A percentile compares a stretch with the other conserved stretches of the same genome.
Evolutionary conservation across 2,329 filamentous ascomycete genomes (phyloP).

Genomic region (Dendrostoma leiphaemia): DNA sequence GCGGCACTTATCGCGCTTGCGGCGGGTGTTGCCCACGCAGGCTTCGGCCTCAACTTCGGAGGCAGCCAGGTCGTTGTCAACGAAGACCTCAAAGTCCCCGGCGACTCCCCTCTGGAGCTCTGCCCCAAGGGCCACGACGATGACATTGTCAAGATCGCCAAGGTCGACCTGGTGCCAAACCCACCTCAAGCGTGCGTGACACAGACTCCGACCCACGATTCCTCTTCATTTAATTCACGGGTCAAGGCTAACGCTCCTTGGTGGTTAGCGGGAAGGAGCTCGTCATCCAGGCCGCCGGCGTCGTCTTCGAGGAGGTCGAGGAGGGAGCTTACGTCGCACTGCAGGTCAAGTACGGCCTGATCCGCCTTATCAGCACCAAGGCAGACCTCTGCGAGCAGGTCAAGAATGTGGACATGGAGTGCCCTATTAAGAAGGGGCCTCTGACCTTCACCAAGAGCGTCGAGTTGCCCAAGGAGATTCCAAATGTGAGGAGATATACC

Average conservation of each 20-base stretch:
- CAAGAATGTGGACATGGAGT: constrained; percentile 81
- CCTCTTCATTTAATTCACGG: neutral
- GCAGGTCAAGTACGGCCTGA: constrained; percentile 90
- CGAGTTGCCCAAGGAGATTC: constrained; percentile 81
- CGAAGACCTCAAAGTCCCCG: constrained; percentile 66
- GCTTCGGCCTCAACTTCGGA: constrained; percentile 44
- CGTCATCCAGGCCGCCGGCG: constrained; percentile 74
- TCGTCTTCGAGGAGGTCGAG: constrained; percentile 69
- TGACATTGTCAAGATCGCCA: constrained; percentile 73
- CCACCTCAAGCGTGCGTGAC: constrained; percentile 76
- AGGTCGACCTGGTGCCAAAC: constrained; percentile 80
- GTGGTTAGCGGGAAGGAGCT: constrained; percentile 69
- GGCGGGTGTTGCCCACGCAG: constrained; percentile 41
- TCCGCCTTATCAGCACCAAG: constrained; percentile 78
- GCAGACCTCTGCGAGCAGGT: constrained; percentile 89
- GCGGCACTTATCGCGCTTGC: constrained; percentile 44
- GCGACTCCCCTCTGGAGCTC: constrained; percentile 80
- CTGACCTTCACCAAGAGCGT: constrained; percentile 76
- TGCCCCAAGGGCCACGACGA: constrained; percentile 65
- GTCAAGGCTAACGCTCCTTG: neutral
- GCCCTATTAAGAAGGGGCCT: constrained; percentile 79
- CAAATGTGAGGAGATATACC: constrained; percentile 71
- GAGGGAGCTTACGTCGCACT: constrained; percentile 79
- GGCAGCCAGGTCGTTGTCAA: constrained; percentile 45
- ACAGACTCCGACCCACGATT: neutral